Percentiles rank a stretch among this genome's conserved stretches.
These are phyloP conservation scores for Fusarium brevicatenulatum DNA, from an alignment of 2,329 filamentous ascomycete genomes.

Conservation along the genomic window DNA sequence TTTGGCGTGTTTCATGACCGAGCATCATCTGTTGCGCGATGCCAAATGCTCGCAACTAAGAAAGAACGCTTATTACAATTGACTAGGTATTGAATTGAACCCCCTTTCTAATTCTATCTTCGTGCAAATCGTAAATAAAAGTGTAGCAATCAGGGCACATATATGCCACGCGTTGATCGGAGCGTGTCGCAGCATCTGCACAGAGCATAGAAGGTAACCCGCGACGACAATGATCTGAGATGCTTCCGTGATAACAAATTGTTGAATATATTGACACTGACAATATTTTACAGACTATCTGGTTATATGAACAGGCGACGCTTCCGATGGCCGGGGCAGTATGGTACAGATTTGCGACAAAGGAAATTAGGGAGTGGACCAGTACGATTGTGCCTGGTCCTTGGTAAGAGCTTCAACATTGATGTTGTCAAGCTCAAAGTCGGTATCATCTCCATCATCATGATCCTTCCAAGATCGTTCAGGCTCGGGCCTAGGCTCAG, in stretches of 20 bases:
- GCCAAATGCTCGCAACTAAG: too few species aligned
- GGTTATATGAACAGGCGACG: not conserved
- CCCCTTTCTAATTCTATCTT: rapidly evolving
- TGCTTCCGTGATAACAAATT: too few species aligned
- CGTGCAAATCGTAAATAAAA: rapidly evolving
- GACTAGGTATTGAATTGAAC: rapidly evolving
- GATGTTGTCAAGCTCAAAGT: conserved; percentile 18
- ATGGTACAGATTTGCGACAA: not conserved
- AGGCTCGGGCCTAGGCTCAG: not conserved
- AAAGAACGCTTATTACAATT: rapidly evolving
- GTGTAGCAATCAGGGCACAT: rapidly evolving
- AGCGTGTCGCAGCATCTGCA: too few species aligned
- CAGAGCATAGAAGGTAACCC: too few species aligned
- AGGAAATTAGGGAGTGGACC: conserved; percentile 11
- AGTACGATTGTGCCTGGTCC: conserved; percentile 26
- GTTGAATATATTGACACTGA: not conserved
- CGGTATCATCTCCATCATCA: conserved; percentile 8
- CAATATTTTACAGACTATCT: not conserved
- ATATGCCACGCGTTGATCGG: not conserved
- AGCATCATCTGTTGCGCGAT: not conserved
- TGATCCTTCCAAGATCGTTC: conserved; percentile 16
- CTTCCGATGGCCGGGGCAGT: not conserved
- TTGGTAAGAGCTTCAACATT: conserved; percentile 22
- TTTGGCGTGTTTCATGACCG: too few species aligned
- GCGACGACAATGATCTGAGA: too few species aligned